These are phyloP conservation scores for Inga laurina DNA, from an alignment of 306 rosid genomes.

Conservation along the genomic window DNA sequence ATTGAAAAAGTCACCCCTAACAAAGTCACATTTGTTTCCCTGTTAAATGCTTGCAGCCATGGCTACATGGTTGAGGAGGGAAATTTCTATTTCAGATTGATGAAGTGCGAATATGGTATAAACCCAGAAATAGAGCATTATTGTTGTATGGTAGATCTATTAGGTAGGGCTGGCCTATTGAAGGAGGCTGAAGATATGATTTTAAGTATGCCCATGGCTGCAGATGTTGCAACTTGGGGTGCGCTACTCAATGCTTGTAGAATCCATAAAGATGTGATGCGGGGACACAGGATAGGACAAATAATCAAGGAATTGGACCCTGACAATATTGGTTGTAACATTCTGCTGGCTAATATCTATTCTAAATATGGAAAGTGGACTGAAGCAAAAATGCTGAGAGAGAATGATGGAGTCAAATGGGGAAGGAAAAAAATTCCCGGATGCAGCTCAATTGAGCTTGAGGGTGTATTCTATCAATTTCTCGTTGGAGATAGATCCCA, in stretches of 20 bases:
- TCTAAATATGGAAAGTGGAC: slow-evolving; percentile 48
- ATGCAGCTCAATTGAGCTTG: slow-evolving; percentile 49
- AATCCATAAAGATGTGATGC: slow-evolving; percentile 61
- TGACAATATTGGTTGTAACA: slow-evolving; percentile 55
- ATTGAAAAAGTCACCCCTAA: slow-evolving; percentile 52
- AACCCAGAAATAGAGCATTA: slow-evolving; percentile 54
- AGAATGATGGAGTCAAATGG: slow-evolving; percentile 24
- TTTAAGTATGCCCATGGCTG: slow-evolving; percentile 49
- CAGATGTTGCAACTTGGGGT: slow-evolving; percentile 58
- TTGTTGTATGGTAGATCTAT: slow-evolving; percentile 63
- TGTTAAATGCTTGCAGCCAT: slow-evolving; percentile 76
- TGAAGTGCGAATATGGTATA: slow-evolving; percentile 48
- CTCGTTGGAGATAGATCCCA: slow-evolving; percentile 54
- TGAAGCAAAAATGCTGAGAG: slow-evolving; percentile 44
- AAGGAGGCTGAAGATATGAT: slow-evolving; percentile 56
- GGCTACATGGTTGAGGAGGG: slow-evolving; percentile 67
- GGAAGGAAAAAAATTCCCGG: slow-evolving; percentile 18
- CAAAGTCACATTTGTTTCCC: slow-evolving; percentile 60
- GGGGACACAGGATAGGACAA: slow-evolving; percentile 61
- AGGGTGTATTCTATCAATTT: slow-evolving; percentile 47
- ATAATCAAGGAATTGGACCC: slow-evolving; percentile 54
- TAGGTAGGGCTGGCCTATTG: slow-evolving; percentile 54
- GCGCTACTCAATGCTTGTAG: slow-evolving; percentile 63
- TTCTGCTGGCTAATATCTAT: slow-evolving; percentile 65
- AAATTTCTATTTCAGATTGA: slow-evolving; percentile 40